A percentile compares a stretch with the other conserved stretches of the same genome.
phyloP scores from a whole-genome alignment of 148 eudicot species.

The Fagopyrum homotropicum region DNA sequence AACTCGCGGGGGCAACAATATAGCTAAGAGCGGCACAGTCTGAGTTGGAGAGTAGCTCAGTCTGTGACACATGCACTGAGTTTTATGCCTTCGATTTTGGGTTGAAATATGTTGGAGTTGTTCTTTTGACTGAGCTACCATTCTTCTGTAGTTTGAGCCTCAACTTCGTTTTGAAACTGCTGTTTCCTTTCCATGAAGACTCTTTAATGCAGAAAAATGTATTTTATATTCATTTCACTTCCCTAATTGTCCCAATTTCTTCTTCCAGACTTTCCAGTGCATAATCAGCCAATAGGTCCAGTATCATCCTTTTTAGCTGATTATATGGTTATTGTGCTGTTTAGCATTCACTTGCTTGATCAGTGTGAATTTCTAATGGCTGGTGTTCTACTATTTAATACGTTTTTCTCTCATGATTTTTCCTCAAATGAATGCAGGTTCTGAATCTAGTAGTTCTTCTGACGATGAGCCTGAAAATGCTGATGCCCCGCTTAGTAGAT shows the following conservation, averaged over 20 bases:
- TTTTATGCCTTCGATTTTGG: background rate
- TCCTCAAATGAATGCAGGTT: conserved; percentile 13
- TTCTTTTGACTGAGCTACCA: background rate
- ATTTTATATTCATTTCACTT: background rate
- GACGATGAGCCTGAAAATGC: conserved; percentile 23
- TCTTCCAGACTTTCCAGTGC: background rate
- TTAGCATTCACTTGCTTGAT: background rate
- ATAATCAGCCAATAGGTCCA: background rate
- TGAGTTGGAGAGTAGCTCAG: too few relatives aligned
- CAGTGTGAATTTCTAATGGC: background rate
- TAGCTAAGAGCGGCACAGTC: too few relatives aligned
- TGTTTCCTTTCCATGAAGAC: background rate
- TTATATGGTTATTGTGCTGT: background rate
- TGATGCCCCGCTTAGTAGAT: conserved; percentile 18
- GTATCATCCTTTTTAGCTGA: background rate
- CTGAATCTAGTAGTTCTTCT: conserved; percentile 26
- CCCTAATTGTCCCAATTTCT: background rate
- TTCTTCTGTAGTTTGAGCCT: background rate
- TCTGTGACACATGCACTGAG: background rate
- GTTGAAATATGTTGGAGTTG: too few relatives aligned
- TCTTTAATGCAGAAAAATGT: background rate
- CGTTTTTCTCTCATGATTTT: background rate
- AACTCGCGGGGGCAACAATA: too few relatives aligned
- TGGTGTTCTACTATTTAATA: background rate
- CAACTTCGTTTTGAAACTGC: background rate